Percentiles rank a stretch among this genome's conserved stretches.
phyloP scores from a whole-genome alignment of 352 stramenopile genomes.

The Thalassiosira pacifica region DNA sequence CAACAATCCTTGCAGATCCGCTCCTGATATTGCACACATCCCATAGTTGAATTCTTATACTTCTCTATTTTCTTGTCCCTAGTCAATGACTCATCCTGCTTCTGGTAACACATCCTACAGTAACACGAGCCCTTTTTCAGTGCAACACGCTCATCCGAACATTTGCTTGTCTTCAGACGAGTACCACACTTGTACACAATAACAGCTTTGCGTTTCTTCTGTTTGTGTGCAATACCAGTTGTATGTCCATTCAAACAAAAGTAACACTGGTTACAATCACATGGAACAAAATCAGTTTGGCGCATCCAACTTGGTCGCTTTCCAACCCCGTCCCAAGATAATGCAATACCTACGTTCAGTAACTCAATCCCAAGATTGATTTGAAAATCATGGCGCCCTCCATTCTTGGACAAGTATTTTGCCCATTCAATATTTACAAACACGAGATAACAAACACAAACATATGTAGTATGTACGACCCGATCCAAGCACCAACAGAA shows the following conservation, averaged over 20 bases:
- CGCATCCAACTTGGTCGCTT: constrained; percentile 33
- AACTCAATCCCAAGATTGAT: constrained; percentile 32
- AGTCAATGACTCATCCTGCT: background rate
- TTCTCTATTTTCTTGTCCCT: background rate
- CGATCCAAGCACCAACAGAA: constrained; percentile 39
- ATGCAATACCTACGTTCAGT: constrained; percentile 29
- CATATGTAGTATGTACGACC: constrained; percentile 32
- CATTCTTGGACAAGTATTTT: background rate
- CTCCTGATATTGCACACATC: constrained; percentile 19
- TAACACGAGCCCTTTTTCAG: background rate
- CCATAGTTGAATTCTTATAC: background rate
- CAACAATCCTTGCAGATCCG: background rate
- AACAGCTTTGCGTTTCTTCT: background rate
- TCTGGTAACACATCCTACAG: constrained; percentile 31
- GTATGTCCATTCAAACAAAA: constrained; percentile 40
- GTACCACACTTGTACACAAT: constrained; percentile 7
- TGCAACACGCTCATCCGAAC: background rate
- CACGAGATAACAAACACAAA: background rate
- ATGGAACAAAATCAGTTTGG: constrained; percentile 5
- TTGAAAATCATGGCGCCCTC: constrained; percentile 26
- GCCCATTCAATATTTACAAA: background rate
- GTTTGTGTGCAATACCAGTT: background rate
- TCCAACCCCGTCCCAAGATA: constrained; percentile 11
- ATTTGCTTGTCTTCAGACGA: background rate
- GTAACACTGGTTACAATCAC: constrained; percentile 45